Evolutionary conservation across 495 filamentous ascomycete species (phyloP), one percentile per base, ranked within the genome.

Genomic region (Lichenothelia convexa): DNA sequence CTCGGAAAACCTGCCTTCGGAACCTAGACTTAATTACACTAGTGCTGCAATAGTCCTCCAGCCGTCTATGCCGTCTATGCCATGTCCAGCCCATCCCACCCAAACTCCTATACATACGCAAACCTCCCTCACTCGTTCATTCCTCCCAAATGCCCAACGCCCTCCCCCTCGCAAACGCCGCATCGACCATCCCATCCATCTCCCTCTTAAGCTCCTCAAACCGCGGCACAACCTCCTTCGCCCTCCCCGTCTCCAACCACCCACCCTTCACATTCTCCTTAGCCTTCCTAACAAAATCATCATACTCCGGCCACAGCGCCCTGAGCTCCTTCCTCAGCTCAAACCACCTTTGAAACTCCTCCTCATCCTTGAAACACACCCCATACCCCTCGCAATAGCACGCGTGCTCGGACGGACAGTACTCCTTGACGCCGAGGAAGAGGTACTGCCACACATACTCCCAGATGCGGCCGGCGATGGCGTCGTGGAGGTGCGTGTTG

Each of bases 391-490:
- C 33, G 20, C 39, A 42, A 21, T 42, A 42, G 32, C 39, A 42
- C 5, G 30, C 19, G 32, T 37, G 32, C 26, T 38, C 39, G n/a
- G 26, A 21, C 16, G 39, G 39, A 36, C 39, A 42, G 12, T 27
- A 35, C 21, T 40, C 38, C 30, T 18, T 17, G 9, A 21, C 12
- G 1, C 39, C 39, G 16, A 26, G 17, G 18, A 9, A 42, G 13
- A 42, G n/a, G n/a, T n/a, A n/a, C n/a, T 83, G 78, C 78, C 78
- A 83, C 39, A 71, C 47, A 45, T 75, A 81, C 55, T 83, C 78
- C 58, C 80, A 61, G 12, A 83, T 59, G 12, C 76, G 48, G 3
- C 77, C 78, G 30, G 64, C 72, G 23, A 67, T 49, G 18, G 59
- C 58, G 37, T 78, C 71, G 11, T 59, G 51, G 33, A 78, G 47